Base-by-base conservation (phyloP, 495 filamentous ascomycete genomes). In the Tetracladium marchalianum region DNA sequence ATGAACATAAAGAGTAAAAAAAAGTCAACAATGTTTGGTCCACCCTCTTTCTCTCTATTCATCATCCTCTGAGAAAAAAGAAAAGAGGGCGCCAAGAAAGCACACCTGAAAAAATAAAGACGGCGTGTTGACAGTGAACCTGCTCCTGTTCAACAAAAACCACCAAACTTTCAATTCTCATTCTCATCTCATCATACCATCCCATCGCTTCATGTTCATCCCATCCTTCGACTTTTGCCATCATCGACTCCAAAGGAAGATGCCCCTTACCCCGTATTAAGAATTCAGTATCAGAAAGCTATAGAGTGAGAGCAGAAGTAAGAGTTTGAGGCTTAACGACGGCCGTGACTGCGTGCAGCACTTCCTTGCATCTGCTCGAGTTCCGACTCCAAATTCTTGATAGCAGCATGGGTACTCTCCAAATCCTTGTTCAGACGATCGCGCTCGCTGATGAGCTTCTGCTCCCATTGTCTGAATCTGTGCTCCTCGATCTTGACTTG, bases 401-500 rank as follows among this genome's bases (percentile, higher is more conserved):
- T 98, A 44, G 87, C 84, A 64, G 93, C 92, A 54, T 98, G 92
- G 39, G 90, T 96, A 64, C 81, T 84, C 73, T 98, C 92, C 61
- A 98, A 75, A 62, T 98, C 92, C 77, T 98, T 98, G 77, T 98
- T 98, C 68, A 98, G 78, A 56, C 92, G 85, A 67, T 98, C 92
- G 60, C 92, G 80, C 77, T 98, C 92, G 40, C 86, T 78, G 53
- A 98, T 98, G 65, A 98, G 81, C 75, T 97, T 97, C 80, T 98
- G 93, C 73, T 98, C 92, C 92, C 92, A 98, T 73, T 92, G 82
- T 67, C 93, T 78, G 82, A 98, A 98, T 46, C 92, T 80, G 68
- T 94, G 85, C 70, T 98, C 92, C 74, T 98, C 92, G 59, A 96
- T 85, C 82, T 98, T 98, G 71, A 97, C 92, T 66, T 98, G 93